Evolutionary conservation across 2,329 filamentous ascomycete species (phyloP), one percentile per base, ranked within the genome.

Genomic region (Dactylellina leptospora): DNA sequence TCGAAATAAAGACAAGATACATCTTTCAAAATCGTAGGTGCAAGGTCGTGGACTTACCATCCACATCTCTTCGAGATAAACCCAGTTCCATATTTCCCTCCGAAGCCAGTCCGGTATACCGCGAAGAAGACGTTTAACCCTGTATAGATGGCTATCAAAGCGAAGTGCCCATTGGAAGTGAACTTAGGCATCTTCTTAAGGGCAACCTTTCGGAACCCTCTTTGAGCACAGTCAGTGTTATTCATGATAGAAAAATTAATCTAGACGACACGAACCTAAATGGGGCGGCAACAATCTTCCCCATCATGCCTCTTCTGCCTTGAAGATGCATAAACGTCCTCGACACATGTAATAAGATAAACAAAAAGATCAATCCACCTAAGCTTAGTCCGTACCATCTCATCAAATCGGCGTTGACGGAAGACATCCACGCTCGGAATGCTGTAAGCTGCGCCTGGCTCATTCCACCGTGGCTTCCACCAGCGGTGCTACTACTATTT

Each of bases 131-230:
- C 71, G 58, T 81, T 81, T 28, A 81, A 75, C 8, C 74, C 78
- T 22, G 80, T 76, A 59, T 78, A 82, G 9, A 74, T 55, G 6
- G 75, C 27, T 8, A 81, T 78, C 9, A 82, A 59, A 11, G 79
- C 44, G 22, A 78, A 78, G 76, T 82, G 81, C 3, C 81, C 81
- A 10, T 77, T 75, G 3, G 80, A 82, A 8, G 79, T 78, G 59
- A 82, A 81, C 10, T 79, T 80, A 18, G 78, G 76, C 20, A 81
- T 55, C 36, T 75, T 78, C 42, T 78, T 75, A 48, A 81, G 76
- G 40, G 78, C 76, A 3, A 75, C 11, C 4, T 73, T 71, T 33
- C 75, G 74, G 22, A 75, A 75, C 30, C 23, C 30, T 23, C 73
- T 76, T 22, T 18, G 20, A 70, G 3, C 30, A 4, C 20, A 42